Evolutionary conservation across 2,329 filamentous ascomycete genomes (phyloP), one percentile per base, ranked within the genome.

Genomic region (Diaporthe citriasiana): DNA sequence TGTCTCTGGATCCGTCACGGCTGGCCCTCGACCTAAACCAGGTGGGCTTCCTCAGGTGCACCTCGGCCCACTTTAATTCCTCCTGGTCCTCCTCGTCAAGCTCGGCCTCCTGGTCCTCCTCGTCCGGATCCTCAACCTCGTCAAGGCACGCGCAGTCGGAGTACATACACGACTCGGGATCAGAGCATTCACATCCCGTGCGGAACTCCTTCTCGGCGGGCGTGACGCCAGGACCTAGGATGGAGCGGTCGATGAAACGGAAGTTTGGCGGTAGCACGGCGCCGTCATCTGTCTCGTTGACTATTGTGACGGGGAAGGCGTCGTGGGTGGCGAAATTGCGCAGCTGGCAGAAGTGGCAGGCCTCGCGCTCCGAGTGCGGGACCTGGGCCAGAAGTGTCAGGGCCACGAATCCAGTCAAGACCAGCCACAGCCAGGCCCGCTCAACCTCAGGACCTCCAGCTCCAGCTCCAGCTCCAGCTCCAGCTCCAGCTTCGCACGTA

Each of bases 161-260:
- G 77, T 91, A 94, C 79, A 93, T 91, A 79, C 94, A 95, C 4
- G 90, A 88, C 78, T 88, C 86, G 66, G 90, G 86, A 2, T 89
- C 83, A 1, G 79, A 81, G 79, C 94, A 97, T 60, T 88, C 83
- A 80, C 94, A 97, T 3, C 94, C 94, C 71, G 87, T 88, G 76
- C 91, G 89, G 71, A 94, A 93, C 38, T 87, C 92, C 63, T 85
- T 84, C 75, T 89, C 89, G 5, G 89, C 89, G 17, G 87, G 85
- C 56, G 88, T 81, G 0, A 96, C 92, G 27, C 90, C 92, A 0
- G 87, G 78, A 3, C 88, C 83, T 1, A 93, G 85, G 5, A 92
- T 84, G 13, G 90, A 91, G 0, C 87, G 82, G 9, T 91, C 85
- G 70, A 95, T 92, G 80, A 95, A 96, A 0, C 86, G 85, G 78